Conservation (phyloP, 495 filamentous ascomycete genomes). For the Penicillium mononematosum region DNA sequence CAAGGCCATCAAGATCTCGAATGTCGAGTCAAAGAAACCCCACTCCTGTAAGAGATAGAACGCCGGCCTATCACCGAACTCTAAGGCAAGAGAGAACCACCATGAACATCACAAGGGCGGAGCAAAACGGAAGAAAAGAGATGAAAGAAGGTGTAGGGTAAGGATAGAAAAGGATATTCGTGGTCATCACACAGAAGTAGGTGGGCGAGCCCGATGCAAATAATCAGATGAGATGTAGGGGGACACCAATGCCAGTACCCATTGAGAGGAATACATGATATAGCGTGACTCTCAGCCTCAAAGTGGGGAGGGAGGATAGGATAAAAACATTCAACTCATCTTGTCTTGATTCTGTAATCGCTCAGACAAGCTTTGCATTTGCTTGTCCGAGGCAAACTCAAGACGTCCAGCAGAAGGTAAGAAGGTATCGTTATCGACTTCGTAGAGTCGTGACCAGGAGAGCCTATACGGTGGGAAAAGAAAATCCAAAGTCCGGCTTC, state of each 20-base stretch:
- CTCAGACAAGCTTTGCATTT: not conserved
- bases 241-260: slow-evolving; percentile 9
- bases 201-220: slow-evolving; percentile 20
- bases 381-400: not conserved
- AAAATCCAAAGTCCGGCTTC: not conserved
- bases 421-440: slow-evolving; percentile 12
- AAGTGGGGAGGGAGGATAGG: not conserved
- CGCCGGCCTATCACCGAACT: slow-evolving; percentile 22
- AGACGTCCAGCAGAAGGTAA: slow-evolving; percentile 5
- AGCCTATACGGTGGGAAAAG: slow-evolving; percentile 1
- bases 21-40: not conserved
- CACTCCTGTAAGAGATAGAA: slow-evolving; percentile 17
- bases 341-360: not conserved
- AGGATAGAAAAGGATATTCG: slow-evolving; percentile 18
- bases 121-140: slow-evolving; percentile 8
- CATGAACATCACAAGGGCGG: slow-evolving; percentile 3
- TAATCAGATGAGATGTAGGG: slow-evolving; percentile 3
- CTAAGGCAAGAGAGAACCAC: slow-evolving; percentile 17
- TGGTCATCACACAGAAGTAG: slow-evolving; percentile 22
- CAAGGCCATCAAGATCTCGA: not conserved
- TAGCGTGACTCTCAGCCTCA: slow-evolving; percentile 6
- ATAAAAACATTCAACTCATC: not conserved
- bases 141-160: slow-evolving; percentile 5
- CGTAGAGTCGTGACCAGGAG: slow-evolving; percentile 14
- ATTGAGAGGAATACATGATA: not conserved